Percentiles rank a stretch among this genome's conserved stretches.
Evolutionary conservation across 2,329 filamentous ascomycete genomes (phyloP).

Genomic region (Microdochium paspali): DNA sequence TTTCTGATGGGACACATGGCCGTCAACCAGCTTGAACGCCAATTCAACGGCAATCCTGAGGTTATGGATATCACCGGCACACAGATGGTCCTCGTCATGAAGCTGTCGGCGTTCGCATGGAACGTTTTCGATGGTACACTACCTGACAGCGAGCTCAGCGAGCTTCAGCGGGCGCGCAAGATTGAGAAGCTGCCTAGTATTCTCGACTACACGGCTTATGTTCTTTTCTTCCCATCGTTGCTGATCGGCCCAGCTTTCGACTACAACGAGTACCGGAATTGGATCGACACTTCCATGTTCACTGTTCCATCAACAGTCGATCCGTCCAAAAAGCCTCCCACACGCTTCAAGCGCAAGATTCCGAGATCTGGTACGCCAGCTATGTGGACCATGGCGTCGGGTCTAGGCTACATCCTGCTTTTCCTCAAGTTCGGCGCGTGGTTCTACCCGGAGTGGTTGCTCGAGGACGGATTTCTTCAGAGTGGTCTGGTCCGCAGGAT

Average conservation of each 20-base stretch:
- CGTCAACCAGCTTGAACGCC: conserved; percentile 75
- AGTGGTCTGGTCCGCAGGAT: conserved; percentile 65
- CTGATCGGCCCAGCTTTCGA: conserved; percentile 91
- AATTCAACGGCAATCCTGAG: conserved; percentile 56
- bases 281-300: conserved; percentile 94
- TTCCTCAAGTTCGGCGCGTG: conserved; percentile 65
- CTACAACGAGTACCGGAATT: conserved; percentile 82
- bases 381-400: conserved; percentile 61
- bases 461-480: conserved; percentile 55
- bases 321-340: conserved; percentile 74
- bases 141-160: conserved; percentile 69
- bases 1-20: conserved; percentile 97
- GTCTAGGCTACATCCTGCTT: conserved; percentile 68
- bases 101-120: conserved; percentile 94
- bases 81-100: conserved; percentile 98
- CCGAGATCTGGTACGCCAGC: conserved; percentile 85
- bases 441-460: conserved; percentile 56
- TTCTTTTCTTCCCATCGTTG: conserved; percentile 89
- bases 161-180: conserved; percentile 75
- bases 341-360: conserved; percentile 83
- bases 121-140: conserved; percentile 89
- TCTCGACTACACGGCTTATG: conserved; percentile 80
- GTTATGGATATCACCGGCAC: conserved; percentile 83
- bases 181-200: conserved; percentile 64
- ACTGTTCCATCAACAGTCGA: conserved; percentile 74